Evolutionary conservation across 768 basidiomycete genomes (phyloP).

Genomic region (Termitomyces sp.): DNA sequence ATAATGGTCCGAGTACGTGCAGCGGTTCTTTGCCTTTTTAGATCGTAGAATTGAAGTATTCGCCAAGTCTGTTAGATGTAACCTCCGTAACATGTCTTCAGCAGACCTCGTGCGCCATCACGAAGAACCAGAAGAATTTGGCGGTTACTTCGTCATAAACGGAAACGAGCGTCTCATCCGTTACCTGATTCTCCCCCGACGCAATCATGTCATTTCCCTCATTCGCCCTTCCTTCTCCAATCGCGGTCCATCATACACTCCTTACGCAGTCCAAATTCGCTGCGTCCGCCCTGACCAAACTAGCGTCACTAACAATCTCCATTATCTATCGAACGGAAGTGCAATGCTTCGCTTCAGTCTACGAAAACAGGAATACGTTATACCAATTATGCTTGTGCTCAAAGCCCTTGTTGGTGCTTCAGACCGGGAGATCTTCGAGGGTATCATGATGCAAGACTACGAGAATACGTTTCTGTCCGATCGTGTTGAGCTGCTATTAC

Average conservation of each 20-base stretch:
- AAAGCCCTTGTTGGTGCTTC: slow-evolving; percentile 90
- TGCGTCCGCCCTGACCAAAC: slow-evolving; percentile 93
- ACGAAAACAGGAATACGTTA: slow-evolving; percentile 97
- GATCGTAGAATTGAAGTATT: not conserved
- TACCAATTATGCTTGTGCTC: slow-evolving; percentile 94
- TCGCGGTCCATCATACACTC: slow-evolving; percentile 93
- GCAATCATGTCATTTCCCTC: slow-evolving; percentile 93
- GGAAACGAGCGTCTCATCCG: slow-evolving; percentile 99
- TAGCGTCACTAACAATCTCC: slow-evolving; percentile 91
- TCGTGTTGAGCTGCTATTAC: slow-evolving; percentile 88
- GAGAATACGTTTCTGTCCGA: slow-evolving; percentile 97
- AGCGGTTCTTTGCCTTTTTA: not conserved
- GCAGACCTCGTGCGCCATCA: slow-evolving; percentile 83
- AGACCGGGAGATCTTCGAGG: slow-evolving; percentile 96
- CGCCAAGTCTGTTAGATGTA: slow-evolving; percentile 83
- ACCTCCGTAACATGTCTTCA: slow-evolving; percentile 81
- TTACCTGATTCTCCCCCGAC: slow-evolving; percentile 92
- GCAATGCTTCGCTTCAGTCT: slow-evolving; percentile 97
- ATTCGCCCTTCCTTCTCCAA: slow-evolving; percentile 87
- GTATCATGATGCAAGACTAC: slow-evolving; percentile 94
- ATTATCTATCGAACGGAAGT: slow-evolving; percentile 94
- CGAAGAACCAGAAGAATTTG: slow-evolving; percentile 98
- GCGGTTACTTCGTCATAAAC: slow-evolving; percentile 98
- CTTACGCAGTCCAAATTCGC: slow-evolving; percentile 92
- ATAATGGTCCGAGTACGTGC: slow-evolving; percentile 92